Conservation (phyloP, 2,329 filamentous ascomycete species). For the Xylaria sp. region DNA sequence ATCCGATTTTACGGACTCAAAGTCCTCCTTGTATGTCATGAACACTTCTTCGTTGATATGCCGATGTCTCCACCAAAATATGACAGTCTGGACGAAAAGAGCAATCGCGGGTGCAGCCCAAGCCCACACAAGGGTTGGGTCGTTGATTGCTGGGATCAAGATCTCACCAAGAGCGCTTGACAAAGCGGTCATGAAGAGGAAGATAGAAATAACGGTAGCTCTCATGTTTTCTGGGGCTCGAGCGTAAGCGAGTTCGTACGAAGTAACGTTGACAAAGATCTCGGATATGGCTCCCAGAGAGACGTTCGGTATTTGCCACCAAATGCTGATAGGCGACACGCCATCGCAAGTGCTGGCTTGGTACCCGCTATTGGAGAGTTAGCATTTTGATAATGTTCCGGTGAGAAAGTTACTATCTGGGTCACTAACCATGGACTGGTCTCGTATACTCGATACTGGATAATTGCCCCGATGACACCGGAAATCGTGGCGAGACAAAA, state of each 20-base stretch:
- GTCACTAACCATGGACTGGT: constrained; percentile 58
- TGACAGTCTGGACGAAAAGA: constrained; percentile 56
- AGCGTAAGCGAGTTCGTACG: constrained; percentile 74
- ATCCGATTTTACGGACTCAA: constrained; percentile 24
- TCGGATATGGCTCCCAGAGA: constrained; percentile 63
- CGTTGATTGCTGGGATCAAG: constrained; percentile 53
- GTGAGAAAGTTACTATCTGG: background rate
- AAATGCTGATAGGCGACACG: constrained; percentile 60
- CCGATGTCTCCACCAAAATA: constrained; percentile 60
- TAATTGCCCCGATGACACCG: constrained; percentile 65
- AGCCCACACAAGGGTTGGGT: constrained; percentile 55
- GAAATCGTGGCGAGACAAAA: constrained; percentile 61
- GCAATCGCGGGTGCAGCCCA: constrained; percentile 56
- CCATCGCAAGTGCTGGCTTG: constrained; percentile 53
- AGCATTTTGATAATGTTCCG: background rate
- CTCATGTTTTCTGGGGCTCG: constrained; percentile 74
- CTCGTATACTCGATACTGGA: constrained; percentile 69
- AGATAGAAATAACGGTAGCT: constrained; percentile 65
- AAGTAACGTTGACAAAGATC: constrained; percentile 70
- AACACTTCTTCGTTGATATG: constrained; percentile 60
- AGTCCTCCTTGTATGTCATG: constrained; percentile 49
- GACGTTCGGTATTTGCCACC: constrained; percentile 62
- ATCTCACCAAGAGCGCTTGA: constrained; percentile 61
- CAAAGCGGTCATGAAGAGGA: constrained; percentile 67
- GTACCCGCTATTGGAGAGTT: constrained; percentile 50